Conservation (phyloP, 1,139 yeast genomes). For the Candida tetrigidarum region DNA sequence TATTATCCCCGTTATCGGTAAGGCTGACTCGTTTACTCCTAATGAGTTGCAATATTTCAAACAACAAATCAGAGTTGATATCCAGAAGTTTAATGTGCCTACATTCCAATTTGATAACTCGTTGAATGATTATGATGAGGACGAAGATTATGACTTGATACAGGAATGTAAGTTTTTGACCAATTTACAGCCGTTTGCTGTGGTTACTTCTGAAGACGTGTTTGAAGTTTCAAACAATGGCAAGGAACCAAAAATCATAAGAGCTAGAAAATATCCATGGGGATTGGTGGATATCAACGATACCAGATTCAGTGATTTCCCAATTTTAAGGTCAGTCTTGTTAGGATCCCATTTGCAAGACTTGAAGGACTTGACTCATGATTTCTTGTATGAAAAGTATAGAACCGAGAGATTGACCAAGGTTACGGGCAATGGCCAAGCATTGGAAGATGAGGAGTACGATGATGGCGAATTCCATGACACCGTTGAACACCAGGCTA, state of each 20-base stretch:
- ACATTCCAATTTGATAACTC: slow-evolving; percentile 71
- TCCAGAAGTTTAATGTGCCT: slow-evolving; percentile 78
- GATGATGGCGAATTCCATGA: slow-evolving; percentile 33
- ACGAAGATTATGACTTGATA: slow-evolving; percentile 72
- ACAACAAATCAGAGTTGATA: slow-evolving; percentile 84
- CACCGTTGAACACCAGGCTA: slow-evolving; percentile 27
- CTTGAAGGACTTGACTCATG: slow-evolving; percentile 71
- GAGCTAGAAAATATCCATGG: slow-evolving; percentile 95
- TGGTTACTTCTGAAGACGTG: slow-evolving; percentile 71
- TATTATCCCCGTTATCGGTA: slow-evolving; percentile 93
- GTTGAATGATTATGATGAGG: slow-evolving; percentile 52
- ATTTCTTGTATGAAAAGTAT: slow-evolving; percentile 67
- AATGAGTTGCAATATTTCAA: slow-evolving; percentile 82
- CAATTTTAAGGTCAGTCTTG: slow-evolving; percentile 65
- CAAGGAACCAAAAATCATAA: slow-evolving; percentile 40
- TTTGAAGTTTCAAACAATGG: slow-evolving; percentile 59
- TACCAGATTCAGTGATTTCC: slow-evolving; percentile 63
- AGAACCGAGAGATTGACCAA: slow-evolving; percentile 67
- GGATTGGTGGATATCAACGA: slow-evolving; percentile 76
- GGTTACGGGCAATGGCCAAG: slow-evolving; percentile 40
- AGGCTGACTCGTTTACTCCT: slow-evolving; percentile 90
- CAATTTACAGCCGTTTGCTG: slow-evolving; percentile 82
- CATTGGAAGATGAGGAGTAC: slow-evolving; percentile 25
- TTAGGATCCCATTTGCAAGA: slow-evolving; percentile 82
- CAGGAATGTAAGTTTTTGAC: slow-evolving; percentile 82